Evolutionary conservation across 1,284 basidiomycete species (phyloP).

Genomic region (Quambalaria eucalypti): DNA sequence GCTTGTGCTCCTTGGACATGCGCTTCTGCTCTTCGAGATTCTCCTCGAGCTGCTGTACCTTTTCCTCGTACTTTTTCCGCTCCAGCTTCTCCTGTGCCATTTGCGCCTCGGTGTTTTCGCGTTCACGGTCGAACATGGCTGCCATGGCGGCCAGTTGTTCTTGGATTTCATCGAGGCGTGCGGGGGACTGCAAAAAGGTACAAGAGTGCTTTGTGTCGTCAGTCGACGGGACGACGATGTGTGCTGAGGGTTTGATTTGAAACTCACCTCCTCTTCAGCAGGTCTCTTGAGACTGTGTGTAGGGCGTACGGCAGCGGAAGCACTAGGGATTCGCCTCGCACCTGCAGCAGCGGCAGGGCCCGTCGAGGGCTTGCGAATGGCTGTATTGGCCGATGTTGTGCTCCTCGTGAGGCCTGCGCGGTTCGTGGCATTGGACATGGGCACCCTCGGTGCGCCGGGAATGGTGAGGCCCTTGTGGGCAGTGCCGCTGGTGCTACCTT

Average conservation of each 20-base stretch:
- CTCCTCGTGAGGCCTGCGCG: background rate
- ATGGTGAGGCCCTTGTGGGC: background rate
- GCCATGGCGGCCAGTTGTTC: constrained; percentile 27
- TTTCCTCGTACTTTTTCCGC: constrained; percentile 29
- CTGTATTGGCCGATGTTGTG: background rate
- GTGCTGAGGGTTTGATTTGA: background rate
- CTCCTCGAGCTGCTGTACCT: constrained; percentile 14
- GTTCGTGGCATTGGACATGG: background rate
- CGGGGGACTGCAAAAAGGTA: constrained; percentile 4
- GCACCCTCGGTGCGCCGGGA: background rate
- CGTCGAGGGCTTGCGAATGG: background rate
- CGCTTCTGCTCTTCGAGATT: background rate
- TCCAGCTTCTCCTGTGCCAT: constrained; percentile 25
- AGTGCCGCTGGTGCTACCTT: background rate
- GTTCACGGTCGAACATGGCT: constrained; percentile 33
- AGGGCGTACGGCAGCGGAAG: background rate
- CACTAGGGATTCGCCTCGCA: background rate
- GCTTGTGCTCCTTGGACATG: background rate
- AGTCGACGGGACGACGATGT: background rate
- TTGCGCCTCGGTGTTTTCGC: constrained; percentile 26
- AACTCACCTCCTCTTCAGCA: background rate
- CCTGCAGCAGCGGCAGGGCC: background rate
- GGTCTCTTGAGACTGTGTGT: background rate
- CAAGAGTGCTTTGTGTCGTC: background rate
- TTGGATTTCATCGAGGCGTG: constrained; percentile 29